Conservation (phyloP, 495 filamentous ascomycete species). For the Hypomontagnella monticulosa region DNA sequence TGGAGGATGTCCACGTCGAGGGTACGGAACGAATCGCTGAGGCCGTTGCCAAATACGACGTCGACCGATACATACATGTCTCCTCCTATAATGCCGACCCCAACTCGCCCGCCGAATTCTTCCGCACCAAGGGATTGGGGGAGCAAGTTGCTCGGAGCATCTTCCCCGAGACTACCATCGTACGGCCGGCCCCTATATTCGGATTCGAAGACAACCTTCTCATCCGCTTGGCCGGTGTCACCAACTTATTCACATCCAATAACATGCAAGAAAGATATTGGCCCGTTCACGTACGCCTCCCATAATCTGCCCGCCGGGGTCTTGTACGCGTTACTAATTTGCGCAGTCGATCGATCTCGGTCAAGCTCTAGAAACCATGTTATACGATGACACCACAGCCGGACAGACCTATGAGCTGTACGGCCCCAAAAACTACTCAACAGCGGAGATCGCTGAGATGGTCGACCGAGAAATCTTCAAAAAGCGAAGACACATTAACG, state of each 20-base stretch:
- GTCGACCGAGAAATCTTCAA: constrained; percentile 94
- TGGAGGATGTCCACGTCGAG: constrained; percentile 93
- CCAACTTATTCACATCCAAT: constrained; percentile 88
- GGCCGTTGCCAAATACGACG: constrained; percentile 97
- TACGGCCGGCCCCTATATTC: constrained; percentile 92
- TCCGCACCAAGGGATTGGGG: constrained; percentile 84
- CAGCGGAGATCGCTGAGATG: constrained; percentile 82
- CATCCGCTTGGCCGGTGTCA: constrained; percentile 78
- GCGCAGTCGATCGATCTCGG: constrained; percentile 85
- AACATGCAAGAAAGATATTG: constrained; percentile 89
- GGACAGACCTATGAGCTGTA: constrained; percentile 94
- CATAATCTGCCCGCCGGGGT: background rate
- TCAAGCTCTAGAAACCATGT: constrained; percentile 84
- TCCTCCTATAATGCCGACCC: constrained; percentile 91
- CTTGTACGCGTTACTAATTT: constrained; percentile 3
- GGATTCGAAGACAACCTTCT: constrained; percentile 95
- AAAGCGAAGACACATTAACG: constrained; percentile 87
- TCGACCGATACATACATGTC: constrained; percentile 96
- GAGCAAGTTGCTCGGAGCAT: constrained; percentile 87
- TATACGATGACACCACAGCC: constrained; percentile 87
- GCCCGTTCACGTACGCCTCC: constrained; percentile 86
- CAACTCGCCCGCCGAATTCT: constrained; percentile 85
- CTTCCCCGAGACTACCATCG: constrained; percentile 98
- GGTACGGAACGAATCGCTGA: constrained; percentile 94
- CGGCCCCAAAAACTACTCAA: constrained; percentile 92